A percentile compares a stretch with the other conserved stretches of the same genome.
These are phyloP conservation scores for Phyllosticta citribraziliensis DNA, from an alignment of 2,329 filamentous ascomycete genomes.

Conservation along the genomic window DNA sequence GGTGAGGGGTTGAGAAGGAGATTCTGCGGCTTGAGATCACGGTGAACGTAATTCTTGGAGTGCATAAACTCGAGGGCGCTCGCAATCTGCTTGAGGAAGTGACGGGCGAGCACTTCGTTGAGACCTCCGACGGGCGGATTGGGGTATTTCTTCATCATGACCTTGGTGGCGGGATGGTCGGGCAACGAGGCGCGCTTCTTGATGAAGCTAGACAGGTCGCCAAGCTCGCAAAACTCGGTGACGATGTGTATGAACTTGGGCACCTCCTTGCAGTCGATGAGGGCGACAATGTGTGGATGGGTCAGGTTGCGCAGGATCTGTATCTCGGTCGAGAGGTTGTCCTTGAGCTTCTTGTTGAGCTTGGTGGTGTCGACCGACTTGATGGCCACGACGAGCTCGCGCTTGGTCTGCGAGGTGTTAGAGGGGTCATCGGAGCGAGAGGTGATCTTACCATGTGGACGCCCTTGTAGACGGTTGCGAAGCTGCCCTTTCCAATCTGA, in stretches of 20 bases:
- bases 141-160: constrained; percentile 91
- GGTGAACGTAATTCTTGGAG: constrained; percentile 79
- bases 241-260: constrained; percentile 85
- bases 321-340: constrained; percentile 93
- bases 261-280: constrained; percentile 89
- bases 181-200: constrained; percentile 79
- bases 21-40: constrained; percentile 96
- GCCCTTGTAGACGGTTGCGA: constrained; percentile 87
- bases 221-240: constrained; percentile 97
- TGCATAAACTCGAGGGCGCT: constrained; percentile 87
- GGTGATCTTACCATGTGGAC: constrained; percentile 61
- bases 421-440: background rate
- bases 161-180: constrained; percentile 70
- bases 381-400: constrained; percentile 83
- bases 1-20: constrained; percentile 78
- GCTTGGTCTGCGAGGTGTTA: constrained; percentile 50
- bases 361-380: constrained; percentile 90
- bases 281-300: constrained; percentile 92
- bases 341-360: constrained; percentile 90
- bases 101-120: constrained; percentile 90
- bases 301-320: constrained; percentile 87
- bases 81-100: constrained; percentile 90
- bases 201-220: constrained; percentile 90
- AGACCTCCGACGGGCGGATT: constrained; percentile 74
- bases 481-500: constrained; percentile 95